Base-by-base conservation (phyloP, 495 filamentous ascomycete genomes). In the Xylaria grammica region DNA sequence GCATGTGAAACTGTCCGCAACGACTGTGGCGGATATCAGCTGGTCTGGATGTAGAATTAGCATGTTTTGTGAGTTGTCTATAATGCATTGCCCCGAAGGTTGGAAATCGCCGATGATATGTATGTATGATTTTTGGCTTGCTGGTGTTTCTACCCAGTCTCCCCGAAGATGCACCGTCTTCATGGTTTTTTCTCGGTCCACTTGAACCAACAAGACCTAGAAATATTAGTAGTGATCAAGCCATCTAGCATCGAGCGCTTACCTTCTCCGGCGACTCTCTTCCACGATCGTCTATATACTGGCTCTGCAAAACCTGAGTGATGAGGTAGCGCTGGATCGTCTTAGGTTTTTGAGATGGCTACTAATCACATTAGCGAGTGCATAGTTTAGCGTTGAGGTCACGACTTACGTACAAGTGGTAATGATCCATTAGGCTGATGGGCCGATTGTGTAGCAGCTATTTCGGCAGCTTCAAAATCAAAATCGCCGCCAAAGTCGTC, bases 21-120 rank as follows among this genome's bases (percentile, higher is more conserved):
- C 90, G 9, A 94, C 90, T 8, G 94, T 97, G 2, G 94, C 89
- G 11, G 95, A 97, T 55, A 99, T 89, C 24, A 99, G 85, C 77
- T 97, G 94, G 75, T 99, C 95, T 2, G 95, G 95, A 73, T 99
- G 93, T 13, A 99, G 81, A 67, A 99, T 94, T 40, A 99, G 78
- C 79, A 97, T 90, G 69, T 96, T 91, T 57, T 89, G 80, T 26
- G 80, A 75, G 72, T 97, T 91, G 74, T 93, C 89, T 60, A 89
- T 77, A 55, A 97, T 81, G 64, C 92, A 84, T 73, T 87, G 89
- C 6, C 90, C 89, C 11, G 76, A 78, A 4, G 78, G 65, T 58
- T 89, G 79, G 69, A 97, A 96, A 20, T 85, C 78, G n/a, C 93
- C 93, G 60, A 97, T 89, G 58, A 97, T 76, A 76, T 97, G 92